Conservation (phyloP, 2,329 filamentous ascomycete genomes). For the Paraphoma sp. region DNA sequence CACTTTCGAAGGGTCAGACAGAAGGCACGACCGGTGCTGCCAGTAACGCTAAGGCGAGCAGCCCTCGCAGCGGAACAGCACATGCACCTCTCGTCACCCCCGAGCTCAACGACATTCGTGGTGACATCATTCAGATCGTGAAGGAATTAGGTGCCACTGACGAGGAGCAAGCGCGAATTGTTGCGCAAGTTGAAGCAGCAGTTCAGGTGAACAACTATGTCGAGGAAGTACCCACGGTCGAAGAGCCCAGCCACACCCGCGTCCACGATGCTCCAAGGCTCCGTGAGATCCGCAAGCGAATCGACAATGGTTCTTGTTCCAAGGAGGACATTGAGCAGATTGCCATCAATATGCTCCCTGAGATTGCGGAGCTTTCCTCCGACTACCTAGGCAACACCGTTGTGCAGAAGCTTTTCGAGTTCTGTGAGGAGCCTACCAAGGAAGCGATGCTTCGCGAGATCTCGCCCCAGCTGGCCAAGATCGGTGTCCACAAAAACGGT, state of each 20-base stretch:
- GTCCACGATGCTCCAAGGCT: slow-evolving; percentile 94
- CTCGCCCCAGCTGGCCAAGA: slow-evolving; percentile 90
- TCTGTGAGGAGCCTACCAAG: slow-evolving; percentile 87
- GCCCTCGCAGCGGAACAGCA: slow-evolving; percentile 53
- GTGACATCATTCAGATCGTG: slow-evolving; percentile 85
- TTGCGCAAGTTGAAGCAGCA: slow-evolving; percentile 74
- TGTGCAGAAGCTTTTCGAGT: slow-evolving; percentile 98
- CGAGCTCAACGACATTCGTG: slow-evolving; percentile 76
- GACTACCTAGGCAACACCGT: slow-evolving; percentile 99
- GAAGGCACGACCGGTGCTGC: slow-evolving; percentile 45
- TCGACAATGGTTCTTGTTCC: slow-evolving; percentile 91
- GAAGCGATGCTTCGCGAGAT: slow-evolving; percentile 91
- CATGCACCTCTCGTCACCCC: slow-evolving; percentile 70
- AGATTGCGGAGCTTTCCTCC: slow-evolving; percentile 92
- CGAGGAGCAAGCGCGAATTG: slow-evolving; percentile 77
- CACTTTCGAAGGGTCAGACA: slow-evolving; percentile 65
- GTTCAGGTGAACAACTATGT: slow-evolving; percentile 76
- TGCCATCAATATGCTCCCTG: slow-evolving; percentile 91
- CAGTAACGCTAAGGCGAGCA: slow-evolving; percentile 41
- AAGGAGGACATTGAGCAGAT: slow-evolving; percentile 90
- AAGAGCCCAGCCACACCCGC: slow-evolving; percentile 85
- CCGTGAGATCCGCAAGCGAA: slow-evolving; percentile 94
- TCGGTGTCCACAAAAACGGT: slow-evolving; percentile 98
- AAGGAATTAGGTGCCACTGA: slow-evolving; percentile 84
- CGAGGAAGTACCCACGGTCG: slow-evolving; percentile 86